These are phyloP conservation scores for Alternaria ethzedia DNA, from an alignment of 2,329 filamentous ascomycete species.

Conservation along the genomic window DNA sequence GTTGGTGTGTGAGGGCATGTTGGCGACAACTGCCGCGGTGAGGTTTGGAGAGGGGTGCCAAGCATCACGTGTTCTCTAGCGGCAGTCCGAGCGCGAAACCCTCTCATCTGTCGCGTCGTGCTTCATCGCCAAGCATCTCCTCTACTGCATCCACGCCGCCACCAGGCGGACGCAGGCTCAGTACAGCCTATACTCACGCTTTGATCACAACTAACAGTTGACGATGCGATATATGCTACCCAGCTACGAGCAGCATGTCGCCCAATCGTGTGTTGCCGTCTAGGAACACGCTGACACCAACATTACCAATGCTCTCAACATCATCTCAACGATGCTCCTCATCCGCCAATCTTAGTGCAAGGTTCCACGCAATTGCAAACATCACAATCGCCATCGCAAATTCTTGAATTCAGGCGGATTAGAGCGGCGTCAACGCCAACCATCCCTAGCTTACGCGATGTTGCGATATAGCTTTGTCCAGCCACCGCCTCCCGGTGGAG, in stretches of 20 bases:
- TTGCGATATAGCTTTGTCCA: background rate
- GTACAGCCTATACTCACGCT: background rate
- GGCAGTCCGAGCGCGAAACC: background rate
- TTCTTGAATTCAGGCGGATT: too few relatives aligned
- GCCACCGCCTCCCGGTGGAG: background rate
- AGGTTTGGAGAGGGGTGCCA: background rate
- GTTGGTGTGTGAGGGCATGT: background rate
- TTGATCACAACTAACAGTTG: background rate
- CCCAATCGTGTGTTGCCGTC: background rate
- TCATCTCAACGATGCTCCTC: background rate
- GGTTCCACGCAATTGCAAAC: rapidly evolving
- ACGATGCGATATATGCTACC: background rate
- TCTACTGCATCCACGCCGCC: background rate
- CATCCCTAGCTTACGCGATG: background rate
- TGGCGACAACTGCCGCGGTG: background rate
- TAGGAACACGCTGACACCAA: background rate
- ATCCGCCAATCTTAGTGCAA: background rate
- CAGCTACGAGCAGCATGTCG: background rate
- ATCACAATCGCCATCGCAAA: too few relatives aligned
- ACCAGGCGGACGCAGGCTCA: background rate
- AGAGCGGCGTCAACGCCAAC: background rate
- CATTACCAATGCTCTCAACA: background rate
- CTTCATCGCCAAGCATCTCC: background rate
- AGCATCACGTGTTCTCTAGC: background rate
- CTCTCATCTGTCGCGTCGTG: background rate